Conservation (phyloP, 1,139 yeast genomes). For the Eremothecium cymbalariae region DNA sequence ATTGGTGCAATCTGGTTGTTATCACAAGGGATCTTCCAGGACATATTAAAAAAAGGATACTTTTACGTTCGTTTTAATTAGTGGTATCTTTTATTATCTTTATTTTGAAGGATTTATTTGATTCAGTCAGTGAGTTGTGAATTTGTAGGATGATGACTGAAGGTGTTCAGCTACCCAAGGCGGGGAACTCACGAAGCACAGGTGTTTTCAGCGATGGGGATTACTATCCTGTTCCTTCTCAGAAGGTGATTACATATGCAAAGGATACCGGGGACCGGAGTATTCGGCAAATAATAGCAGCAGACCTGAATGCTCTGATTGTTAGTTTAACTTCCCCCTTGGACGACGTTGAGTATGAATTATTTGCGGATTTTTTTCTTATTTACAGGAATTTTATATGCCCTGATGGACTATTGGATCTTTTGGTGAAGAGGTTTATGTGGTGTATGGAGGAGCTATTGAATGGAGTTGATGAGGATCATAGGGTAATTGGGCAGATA, state of each 20-base stretch:
- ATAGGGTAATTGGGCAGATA: slow-evolving; percentile 51
- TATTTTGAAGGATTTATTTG: too few species aligned
- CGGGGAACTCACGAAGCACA: too few species aligned
- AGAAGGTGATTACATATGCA: slow-evolving; percentile 20
- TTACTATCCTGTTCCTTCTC: slow-evolving; percentile 29
- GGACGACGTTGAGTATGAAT: slow-evolving; percentile 59
- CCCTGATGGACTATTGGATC: slow-evolving; percentile 48
- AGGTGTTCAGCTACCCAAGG: too few species aligned
- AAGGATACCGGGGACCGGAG: slow-evolving; percentile 23
- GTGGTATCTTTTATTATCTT: too few species aligned
- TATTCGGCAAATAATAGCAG: slow-evolving; percentile 23
- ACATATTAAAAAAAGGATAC: too few species aligned
- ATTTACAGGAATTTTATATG: slow-evolving; percentile 69
- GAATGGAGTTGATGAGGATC: slow-evolving; percentile 29
- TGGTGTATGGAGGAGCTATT: slow-evolving; percentile 55
- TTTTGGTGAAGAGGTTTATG: slow-evolving; percentile 55
- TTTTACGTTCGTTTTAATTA: too few species aligned
- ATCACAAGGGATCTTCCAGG: too few species aligned
- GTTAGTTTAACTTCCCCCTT: slow-evolving; percentile 74
- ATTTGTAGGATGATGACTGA: too few species aligned
- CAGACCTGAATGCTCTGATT: slow-evolving; percentile 46
- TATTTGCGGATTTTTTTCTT: slow-evolving; percentile 76
- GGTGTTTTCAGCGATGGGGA: slow-evolving; percentile 19
- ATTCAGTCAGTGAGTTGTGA: too few species aligned
- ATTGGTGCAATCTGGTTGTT: too few species aligned